Evolutionary conservation across 345 rosid species (phyloP).

Genomic region (Iberis pinnata): DNA sequence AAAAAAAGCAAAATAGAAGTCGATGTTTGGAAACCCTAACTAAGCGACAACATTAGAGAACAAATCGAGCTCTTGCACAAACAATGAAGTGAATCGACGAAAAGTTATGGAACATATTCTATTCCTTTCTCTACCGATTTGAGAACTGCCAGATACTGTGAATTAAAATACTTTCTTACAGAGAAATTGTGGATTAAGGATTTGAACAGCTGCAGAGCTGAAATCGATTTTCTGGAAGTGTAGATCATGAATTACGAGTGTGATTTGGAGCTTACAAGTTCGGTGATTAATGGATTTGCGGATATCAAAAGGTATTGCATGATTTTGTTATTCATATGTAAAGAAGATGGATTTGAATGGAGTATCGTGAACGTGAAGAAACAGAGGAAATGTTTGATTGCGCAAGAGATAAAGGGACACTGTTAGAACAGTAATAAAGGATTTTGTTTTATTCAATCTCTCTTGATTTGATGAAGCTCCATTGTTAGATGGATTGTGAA

Average conservation of each 20-base stretch:
- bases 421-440: conserved; percentile 45
- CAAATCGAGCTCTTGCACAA: conserved; percentile 57
- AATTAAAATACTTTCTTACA: conserved; percentile 43
- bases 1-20: too few relatives aligned
- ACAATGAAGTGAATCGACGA: conserved; percentile 57
- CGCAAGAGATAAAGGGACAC: conserved; percentile 58
- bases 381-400: conserved; percentile 42
- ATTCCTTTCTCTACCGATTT: conserved; percentile 51
- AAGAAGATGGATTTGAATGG: conserved; percentile 39
- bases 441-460: conserved; percentile 72
- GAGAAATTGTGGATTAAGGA: conserved; percentile 50
- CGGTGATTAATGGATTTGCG: conserved; percentile 62
- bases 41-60: too few relatives aligned
- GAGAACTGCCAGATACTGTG: conserved; percentile 47
- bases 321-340: conserved; percentile 55
- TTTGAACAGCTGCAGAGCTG: conserved; percentile 47
- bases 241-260: conserved; percentile 53
- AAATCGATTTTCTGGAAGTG: conserved; percentile 77
- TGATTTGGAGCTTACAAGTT: conserved; percentile 66
- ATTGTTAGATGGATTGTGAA: conserved; percentile 50
- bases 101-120: conserved; percentile 40
- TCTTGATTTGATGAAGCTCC: conserved; percentile 48
- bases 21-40: too few relatives aligned
- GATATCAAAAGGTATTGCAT: conserved; percentile 57
- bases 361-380: conserved; percentile 36